phyloP scores from a whole-genome alignment of 768 basidiomycete species.

The Pholiota molesta region DNA sequence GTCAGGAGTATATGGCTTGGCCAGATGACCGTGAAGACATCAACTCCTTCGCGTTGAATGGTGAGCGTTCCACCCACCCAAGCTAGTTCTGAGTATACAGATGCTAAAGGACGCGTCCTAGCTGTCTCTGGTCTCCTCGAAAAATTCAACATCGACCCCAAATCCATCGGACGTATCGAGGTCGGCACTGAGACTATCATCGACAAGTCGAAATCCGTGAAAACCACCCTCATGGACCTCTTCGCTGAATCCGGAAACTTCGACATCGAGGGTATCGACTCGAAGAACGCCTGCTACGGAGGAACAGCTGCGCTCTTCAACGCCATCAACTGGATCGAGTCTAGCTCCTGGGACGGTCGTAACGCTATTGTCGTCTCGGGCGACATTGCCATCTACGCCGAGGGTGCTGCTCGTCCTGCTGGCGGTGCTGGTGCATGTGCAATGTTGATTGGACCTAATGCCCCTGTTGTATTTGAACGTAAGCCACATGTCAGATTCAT shows the following conservation, averaged over 20 bases:
- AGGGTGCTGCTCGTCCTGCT: slow-evolving; percentile 92
- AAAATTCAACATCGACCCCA: slow-evolving; percentile 96
- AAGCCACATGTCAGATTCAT: slow-evolving; percentile 37
- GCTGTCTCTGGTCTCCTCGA: slow-evolving; percentile 88
- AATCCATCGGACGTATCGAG: slow-evolving; percentile 95
- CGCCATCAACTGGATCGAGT: slow-evolving; percentile 97
- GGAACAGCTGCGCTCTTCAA: slow-evolving; percentile 99
- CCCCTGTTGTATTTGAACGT: slow-evolving; percentile 95
- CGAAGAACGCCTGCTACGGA: slow-evolving; percentile 99
- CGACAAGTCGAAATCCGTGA: slow-evolving; percentile 99
- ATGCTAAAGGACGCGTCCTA: slow-evolving; percentile 32
- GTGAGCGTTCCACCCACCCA: slow-evolving; percentile 43
- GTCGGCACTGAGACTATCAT: slow-evolving; percentile 99
- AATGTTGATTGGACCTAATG: slow-evolving; percentile 94
- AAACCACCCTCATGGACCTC: slow-evolving; percentile 98
- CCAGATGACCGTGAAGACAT: slow-evolving; percentile 99
- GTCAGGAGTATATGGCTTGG: slow-evolving; percentile 98
- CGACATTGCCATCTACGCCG: slow-evolving; percentile 98
- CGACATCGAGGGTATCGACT: slow-evolving; percentile 98
- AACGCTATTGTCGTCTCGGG: slow-evolving; percentile 97
- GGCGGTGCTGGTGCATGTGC: slow-evolving; percentile 97
- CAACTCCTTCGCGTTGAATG: slow-evolving; percentile 95
- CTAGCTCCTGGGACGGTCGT: slow-evolving; percentile 94
- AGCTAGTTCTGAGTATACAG: not conserved
- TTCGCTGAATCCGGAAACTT: slow-evolving; percentile 91